These are phyloP conservation scores for Pterocarpus santalinus DNA, from an alignment of 306 rosid species.

Conservation along the genomic window DNA sequence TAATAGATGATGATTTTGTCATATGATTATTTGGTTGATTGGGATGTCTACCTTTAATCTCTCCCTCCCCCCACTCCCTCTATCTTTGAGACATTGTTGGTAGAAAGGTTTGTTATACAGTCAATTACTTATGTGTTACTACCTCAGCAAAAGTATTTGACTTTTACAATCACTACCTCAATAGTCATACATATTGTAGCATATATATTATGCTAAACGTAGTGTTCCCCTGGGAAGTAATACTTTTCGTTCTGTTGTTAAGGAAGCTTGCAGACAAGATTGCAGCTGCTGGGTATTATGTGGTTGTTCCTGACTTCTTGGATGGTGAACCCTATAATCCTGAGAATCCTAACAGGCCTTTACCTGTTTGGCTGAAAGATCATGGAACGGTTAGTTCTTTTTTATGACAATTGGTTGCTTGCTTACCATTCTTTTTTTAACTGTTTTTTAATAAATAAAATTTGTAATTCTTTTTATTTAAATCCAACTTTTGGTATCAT, in stretches of 20 bases:
- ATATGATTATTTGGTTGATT: neutral
- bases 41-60: neutral
- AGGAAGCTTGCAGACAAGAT: conserved; percentile 82
- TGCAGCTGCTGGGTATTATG: conserved; percentile 78
- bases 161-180: neutral
- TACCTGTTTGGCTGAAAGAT: conserved; percentile 62
- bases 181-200: neutral
- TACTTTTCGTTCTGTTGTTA: conserved; percentile 21
- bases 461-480: neutral
- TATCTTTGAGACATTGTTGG: too few relatives aligned
- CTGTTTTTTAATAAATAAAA: neutral
- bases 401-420: neutral
- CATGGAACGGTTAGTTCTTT: conserved; percentile 60
- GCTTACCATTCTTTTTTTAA: neutral
- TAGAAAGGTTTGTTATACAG: neutral
- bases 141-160: neutral
- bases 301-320: conserved; percentile 71
- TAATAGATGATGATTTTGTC: neutral
- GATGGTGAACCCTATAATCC: conserved; percentile 66
- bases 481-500: neutral
- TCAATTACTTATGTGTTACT: too few relatives aligned
- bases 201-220: neutral
- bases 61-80: too few relatives aligned
- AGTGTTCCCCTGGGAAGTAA: conserved; percentile 25
- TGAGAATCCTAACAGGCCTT: conserved; percentile 53